phyloP scores from a whole-genome alignment of 2,329 filamentous ascomycete species.

The Hypoxylon sp. region DNA sequence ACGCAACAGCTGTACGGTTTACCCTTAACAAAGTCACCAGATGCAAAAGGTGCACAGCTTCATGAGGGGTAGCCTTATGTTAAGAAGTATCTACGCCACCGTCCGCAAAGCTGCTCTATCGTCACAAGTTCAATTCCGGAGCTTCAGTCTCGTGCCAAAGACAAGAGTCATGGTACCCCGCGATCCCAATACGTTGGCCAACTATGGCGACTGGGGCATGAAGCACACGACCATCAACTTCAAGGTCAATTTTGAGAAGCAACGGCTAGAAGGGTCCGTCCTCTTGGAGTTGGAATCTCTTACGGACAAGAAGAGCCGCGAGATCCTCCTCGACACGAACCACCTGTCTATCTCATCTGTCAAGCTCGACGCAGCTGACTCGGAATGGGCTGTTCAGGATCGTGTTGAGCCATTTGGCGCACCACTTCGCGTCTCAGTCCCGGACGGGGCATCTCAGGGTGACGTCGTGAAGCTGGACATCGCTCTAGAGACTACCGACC shows the following conservation, averaged over 20 bases:
- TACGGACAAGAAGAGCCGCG: slow-evolving; percentile 74
- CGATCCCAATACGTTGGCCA: slow-evolving; percentile 90
- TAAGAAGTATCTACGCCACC: slow-evolving; percentile 42
- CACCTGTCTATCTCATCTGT: slow-evolving; percentile 77
- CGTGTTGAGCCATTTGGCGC: slow-evolving; percentile 77
- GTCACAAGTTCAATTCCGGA: slow-evolving; percentile 31
- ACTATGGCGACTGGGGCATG: slow-evolving; percentile 88
- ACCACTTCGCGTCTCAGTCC: slow-evolving; percentile 71
- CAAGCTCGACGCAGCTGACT: slow-evolving; percentile 69
- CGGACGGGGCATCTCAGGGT: slow-evolving; percentile 62
- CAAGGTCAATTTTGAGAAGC: slow-evolving; percentile 82
- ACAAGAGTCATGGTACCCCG: slow-evolving; percentile 56
- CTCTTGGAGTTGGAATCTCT: slow-evolving; percentile 78
- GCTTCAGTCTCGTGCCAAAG: slow-evolving; percentile 30
- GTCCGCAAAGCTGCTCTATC: slow-evolving; percentile 37
- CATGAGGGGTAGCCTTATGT: slow-evolving; percentile 41
- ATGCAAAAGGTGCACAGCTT: slow-evolving; percentile 42
- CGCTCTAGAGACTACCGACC: slow-evolving; percentile 79
- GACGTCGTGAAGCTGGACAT: slow-evolving; percentile 66
- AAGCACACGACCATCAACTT: slow-evolving; percentile 84
- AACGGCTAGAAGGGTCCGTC: slow-evolving; percentile 79
- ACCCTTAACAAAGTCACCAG: slow-evolving; percentile 21
- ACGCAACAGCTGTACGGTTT: slow-evolving; percentile 9
- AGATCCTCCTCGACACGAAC: slow-evolving; percentile 90
- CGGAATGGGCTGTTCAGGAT: slow-evolving; percentile 74